Base-by-base conservation (phyloP, 768 basidiomycete species). In the Lentinula boryana region DNA sequence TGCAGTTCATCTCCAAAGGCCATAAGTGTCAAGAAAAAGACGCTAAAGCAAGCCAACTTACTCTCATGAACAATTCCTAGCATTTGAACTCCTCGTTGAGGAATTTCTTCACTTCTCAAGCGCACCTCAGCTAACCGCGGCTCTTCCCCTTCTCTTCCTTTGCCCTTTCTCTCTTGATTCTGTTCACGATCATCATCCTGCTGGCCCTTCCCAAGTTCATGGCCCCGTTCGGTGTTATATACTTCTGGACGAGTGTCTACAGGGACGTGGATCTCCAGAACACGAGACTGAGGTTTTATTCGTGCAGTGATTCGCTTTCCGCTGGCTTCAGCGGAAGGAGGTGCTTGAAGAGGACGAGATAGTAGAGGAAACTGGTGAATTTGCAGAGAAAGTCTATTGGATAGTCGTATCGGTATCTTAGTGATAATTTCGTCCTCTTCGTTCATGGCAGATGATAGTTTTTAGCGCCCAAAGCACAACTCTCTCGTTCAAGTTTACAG, bases 341-440 rank as follows among this genome's bases (percentile, higher is more conserved):
- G 91, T 3, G 80, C 80, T 72, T 88, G 88, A 2, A 94, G 76
- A 9, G 90, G 85, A 31, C 89, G 81, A 8, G 80, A 84, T 2
- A 91, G 76, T 7, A 94, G 80, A 5, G 93, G 92, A 66, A 86
- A 93, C 65, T 94, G 92, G 66, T 93, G 90, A 4, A 93, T 71
- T 40, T 93, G 89, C 41, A 94, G 82, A 36, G 75, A 69, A 21
- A 88, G 80, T 15, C 74, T 71, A 68, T 87, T 83, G 43, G 89
- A 87, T 64, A 81, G 84, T 65, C 86, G 87, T 57, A 94, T 81
- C 40, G 92, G 92, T 56, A 94, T 76, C 52, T 84, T 76, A 65
- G 77, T 76, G 62, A 92, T 78, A 59, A 91, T 71, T 65, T 85
- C 83, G 72, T 91, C 90, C 63, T 84, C 76, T 58, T 60, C 58